Conservation (phyloP, 257 asterid genomes). For the Fraxinus cuspidata region DNA sequence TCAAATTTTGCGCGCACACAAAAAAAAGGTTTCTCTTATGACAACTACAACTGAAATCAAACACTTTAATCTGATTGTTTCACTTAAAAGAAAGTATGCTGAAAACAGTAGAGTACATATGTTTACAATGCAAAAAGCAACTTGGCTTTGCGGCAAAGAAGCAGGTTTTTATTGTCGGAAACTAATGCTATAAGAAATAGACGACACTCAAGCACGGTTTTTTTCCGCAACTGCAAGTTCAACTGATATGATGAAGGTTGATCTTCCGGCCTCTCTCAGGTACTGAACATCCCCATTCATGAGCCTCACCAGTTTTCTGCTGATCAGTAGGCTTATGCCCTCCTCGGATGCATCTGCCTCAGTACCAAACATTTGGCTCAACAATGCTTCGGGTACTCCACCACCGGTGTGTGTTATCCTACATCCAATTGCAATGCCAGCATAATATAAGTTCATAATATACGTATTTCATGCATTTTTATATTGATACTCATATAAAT, state of each 20-base stretch:
- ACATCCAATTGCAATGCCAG: conserved; percentile 20
- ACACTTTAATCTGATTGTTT: too few species aligned
- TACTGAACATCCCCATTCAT: conserved; percentile 97
- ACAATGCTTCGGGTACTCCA: conserved; percentile 74
- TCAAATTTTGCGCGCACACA: background rate
- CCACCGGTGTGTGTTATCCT: conserved; percentile 86
- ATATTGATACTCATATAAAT: background rate
- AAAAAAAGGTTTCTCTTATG: too few species aligned
- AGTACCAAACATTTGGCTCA: conserved; percentile 76
- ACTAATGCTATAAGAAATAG: background rate
- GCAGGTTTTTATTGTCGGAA: background rate
- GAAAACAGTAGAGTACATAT: background rate
- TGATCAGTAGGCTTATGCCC: conserved; percentile 77
- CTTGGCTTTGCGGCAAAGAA: background rate
- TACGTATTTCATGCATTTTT: background rate
- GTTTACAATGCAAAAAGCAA: background rate
- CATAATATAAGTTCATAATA: background rate
- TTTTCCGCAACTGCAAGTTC: conserved; percentile 75
- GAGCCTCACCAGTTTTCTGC: conserved; percentile 82
- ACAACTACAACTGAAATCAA: background rate
- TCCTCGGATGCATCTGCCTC: conserved; percentile 67
- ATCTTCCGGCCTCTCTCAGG: conserved; percentile 72
- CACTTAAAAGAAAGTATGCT: background rate
- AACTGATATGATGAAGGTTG: conserved; percentile 71
- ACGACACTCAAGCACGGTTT: conserved; percentile 20